Evolutionary conservation across 2,329 filamentous ascomycete species (phyloP).

Genomic region (Ophiostoma australiae): DNA sequence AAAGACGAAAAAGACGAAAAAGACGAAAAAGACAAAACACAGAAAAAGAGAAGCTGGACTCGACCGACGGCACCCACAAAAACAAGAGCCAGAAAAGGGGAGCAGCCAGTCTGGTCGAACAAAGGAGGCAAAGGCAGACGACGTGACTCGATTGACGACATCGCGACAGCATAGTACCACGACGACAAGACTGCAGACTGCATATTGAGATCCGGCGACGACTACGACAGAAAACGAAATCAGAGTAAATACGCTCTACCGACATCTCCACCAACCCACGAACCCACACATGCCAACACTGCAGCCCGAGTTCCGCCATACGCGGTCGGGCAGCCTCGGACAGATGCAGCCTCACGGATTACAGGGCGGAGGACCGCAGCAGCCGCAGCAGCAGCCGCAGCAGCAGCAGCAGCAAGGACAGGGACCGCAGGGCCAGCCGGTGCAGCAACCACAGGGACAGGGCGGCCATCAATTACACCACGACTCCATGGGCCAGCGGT

Average conservation of each 20-base stretch:
- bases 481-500: constrained; percentile 38
- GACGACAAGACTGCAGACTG: background rate
- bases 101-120: background rate
- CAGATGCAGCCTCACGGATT: constrained; percentile 13
- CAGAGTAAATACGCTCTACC: background rate
- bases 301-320: constrained; percentile 21
- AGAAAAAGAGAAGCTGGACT: background rate
- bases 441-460: background rate
- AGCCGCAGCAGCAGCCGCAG: constrained; percentile 1
- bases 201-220: background rate
- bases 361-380: constrained; percentile 15
- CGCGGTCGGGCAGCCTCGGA: constrained; percentile 21
- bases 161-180: background rate
- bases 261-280: background rate
- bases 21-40: background rate
- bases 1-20: background rate
- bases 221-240: background rate
- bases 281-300: background rate
- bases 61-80: constrained; percentile 7
- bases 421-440: constrained; percentile 5
- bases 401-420: background rate
- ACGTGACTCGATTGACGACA: constrained; percentile 12
- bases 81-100: background rate
- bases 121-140: background rate
- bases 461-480: background rate